Conservation (phyloP, 352 stramenopile species). For the Phytophthora tentaculata region DNA sequence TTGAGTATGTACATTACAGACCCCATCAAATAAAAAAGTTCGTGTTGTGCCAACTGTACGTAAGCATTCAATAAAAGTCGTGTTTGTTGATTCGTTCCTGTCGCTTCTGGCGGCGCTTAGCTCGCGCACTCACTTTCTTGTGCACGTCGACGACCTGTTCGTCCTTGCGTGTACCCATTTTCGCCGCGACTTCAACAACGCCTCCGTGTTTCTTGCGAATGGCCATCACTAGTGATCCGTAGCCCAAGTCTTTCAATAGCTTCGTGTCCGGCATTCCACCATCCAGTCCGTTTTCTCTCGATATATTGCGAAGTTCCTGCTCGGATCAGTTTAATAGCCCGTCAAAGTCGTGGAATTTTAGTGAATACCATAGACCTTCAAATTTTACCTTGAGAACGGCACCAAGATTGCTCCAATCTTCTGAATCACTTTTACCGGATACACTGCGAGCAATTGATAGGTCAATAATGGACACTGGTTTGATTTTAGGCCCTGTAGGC, state of each 20-base stretch:
- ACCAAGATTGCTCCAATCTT: slow-evolving; percentile 68
- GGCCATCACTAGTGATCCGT: slow-evolving; percentile 64
- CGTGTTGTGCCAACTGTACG: slow-evolving; percentile 13
- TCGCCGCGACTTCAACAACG: slow-evolving; percentile 62
- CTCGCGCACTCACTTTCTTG: slow-evolving; percentile 68
- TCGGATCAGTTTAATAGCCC: slow-evolving; percentile 2
- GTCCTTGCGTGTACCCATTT: slow-evolving; percentile 54
- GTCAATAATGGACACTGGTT: background rate
- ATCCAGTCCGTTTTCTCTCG: slow-evolving; percentile 48
- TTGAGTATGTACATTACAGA: too few relatives aligned
- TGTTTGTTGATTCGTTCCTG: slow-evolving; percentile 61
- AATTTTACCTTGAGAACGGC: slow-evolving; percentile 64
- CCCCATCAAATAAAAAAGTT: too few relatives aligned
- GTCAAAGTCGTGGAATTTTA: slow-evolving; percentile 7
- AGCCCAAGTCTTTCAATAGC: slow-evolving; percentile 70
- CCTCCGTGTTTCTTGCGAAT: slow-evolving; percentile 88
- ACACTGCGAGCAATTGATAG: slow-evolving; percentile 3
- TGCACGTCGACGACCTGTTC: slow-evolving; percentile 58
- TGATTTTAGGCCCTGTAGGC: slow-evolving; percentile 2
- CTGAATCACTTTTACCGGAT: slow-evolving; percentile 14
- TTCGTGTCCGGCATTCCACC: slow-evolving; percentile 69
- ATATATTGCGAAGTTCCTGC: slow-evolving; percentile 72
- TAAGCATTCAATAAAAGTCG: slow-evolving; percentile 63
- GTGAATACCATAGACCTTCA: slow-evolving; percentile 3
- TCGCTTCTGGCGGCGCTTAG: slow-evolving; percentile 71